Base-by-base conservation (phyloP, 1,284 basidiomycete genomes). In the Apiotrichum akiyoshidainum region DNA sequence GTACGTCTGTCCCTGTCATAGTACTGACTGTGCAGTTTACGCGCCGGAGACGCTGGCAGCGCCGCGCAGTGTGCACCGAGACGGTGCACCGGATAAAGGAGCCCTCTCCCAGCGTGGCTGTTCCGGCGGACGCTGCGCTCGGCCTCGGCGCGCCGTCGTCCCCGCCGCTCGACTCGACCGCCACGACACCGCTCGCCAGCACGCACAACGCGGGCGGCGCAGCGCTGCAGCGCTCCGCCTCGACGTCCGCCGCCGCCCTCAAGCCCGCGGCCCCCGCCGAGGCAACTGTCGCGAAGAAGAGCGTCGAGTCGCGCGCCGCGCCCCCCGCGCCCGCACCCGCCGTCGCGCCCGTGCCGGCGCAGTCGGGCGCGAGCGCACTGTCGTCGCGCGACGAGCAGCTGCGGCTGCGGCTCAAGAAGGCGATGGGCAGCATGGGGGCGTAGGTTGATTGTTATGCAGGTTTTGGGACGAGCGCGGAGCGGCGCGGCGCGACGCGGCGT, bases 41-140 rank as follows among this genome's bases (percentile, higher is more conserved):
- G 0, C 85, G 91, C 13, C 86, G 86, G 68, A 79, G 91, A 53
- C 82, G 89, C 55, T 93, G 91, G 91, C 88, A 87, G 4, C 85
- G 91, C 52, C 82, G 91, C 40, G 91, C 91, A 1, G 76, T 89
- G 13, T 84, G 91, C 49, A 83, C 81, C 16, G 91, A 93, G 78
- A 83, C 82, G 0, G 81, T 90, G 21, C 72, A 75, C 42, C 84
- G 88, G 61, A 62, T 77, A 26, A 58, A 68, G 11, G 63, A 68
- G 26, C 53, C 65, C 16, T 54, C 64, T 31, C 52, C 54, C 14
- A 19, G 31, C n/a, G 35, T 19, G 35, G 6, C 34, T 2, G n/a
- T 35, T 2, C 9, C 21, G 54, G 9, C 47, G 52, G 35, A 7
- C 26, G 7, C 3, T 22, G 50, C 48, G 14, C 45, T 42, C 14